A percentile compares a stretch with the other conserved stretches of the same genome.
Evolutionary conservation across 2,329 filamentous ascomycete species (phyloP).

Genomic region (Escovopsis sp.): DNA sequence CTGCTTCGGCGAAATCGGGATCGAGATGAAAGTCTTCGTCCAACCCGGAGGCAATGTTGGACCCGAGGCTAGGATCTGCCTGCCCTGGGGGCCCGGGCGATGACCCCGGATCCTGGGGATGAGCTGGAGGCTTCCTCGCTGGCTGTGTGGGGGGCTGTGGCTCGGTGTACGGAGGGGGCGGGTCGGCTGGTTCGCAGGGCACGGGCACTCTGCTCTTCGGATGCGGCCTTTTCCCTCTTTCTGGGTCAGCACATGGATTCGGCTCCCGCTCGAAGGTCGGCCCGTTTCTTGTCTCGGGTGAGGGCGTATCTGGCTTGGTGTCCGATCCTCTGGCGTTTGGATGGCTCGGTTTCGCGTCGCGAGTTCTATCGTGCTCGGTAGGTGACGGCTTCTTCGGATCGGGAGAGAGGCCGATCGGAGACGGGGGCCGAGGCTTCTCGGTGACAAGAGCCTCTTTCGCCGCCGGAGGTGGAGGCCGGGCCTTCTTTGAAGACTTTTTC

Average conservation of each 20-base stretch:
- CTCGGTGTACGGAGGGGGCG: neutral
- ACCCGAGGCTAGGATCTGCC: neutral
- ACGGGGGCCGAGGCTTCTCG: constrained; percentile 1
- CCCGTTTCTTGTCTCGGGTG: neutral
- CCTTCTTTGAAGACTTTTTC: neutral
- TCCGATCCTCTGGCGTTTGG: neutral
- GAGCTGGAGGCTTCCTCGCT: neutral
- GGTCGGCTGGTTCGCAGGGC: constrained; percentile 3
- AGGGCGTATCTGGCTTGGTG: neutral
- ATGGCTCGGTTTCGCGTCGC: neutral
- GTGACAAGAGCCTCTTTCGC: neutral
- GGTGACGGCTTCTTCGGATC: constrained; percentile 1
- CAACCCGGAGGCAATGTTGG: neutral
- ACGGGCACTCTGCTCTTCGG: constrained; percentile 8
- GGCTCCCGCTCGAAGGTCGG: neutral
- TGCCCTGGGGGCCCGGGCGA: neutral
- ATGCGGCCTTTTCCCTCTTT: neutral
- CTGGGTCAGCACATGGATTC: neutral
- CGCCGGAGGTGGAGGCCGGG: neutral
- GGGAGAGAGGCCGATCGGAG: constrained; percentile 1
- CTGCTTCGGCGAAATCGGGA: neutral
- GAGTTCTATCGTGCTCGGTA: neutral
- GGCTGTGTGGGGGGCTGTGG: neutral
- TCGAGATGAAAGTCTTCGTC: neutral
- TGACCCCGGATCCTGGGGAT: neutral